Evolutionary conservation across 208 protist species (phyloP).

Genomic region (Novymonas esmeraldas): DNA sequence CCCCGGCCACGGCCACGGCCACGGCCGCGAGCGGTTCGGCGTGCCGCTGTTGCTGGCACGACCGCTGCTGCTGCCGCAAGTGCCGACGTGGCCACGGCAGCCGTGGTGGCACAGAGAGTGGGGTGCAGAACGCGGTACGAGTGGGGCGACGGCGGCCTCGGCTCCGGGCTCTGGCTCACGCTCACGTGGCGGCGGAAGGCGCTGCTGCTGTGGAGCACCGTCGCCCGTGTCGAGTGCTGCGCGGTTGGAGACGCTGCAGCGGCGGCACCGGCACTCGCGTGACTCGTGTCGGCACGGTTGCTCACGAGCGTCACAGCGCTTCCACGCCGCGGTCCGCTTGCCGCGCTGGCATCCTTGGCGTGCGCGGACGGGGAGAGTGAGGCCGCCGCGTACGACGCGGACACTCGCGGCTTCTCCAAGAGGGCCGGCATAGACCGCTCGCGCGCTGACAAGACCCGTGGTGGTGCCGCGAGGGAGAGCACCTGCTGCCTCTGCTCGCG

Average conservation of each 20-base stretch:
- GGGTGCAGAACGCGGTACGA: slow-evolving; percentile 1
- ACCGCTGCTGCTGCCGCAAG: no score
- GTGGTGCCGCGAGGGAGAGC: neutral
- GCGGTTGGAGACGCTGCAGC: neutral
- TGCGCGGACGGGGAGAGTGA: neutral
- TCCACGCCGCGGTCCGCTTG: neutral
- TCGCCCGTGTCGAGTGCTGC: neutral
- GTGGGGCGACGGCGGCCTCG: slow-evolving; percentile 12
- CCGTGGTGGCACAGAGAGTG: neutral
- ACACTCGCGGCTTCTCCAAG: neutral
- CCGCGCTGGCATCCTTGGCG: neutral
- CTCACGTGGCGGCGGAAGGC: neutral
- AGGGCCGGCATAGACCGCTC: slow-evolving; percentile 2
- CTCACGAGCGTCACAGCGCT: neutral
- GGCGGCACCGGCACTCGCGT: neutral
- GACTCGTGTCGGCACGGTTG: no score
- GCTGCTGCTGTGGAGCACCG: neutral
- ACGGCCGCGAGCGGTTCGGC: neutral
- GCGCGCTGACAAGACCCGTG: neutral
- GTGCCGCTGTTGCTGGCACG: neutral
- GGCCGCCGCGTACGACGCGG: neutral
- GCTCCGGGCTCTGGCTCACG: slow-evolving; percentile 29
- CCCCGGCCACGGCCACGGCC: no score
- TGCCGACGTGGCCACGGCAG: no score
- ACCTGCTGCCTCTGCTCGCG: slow-evolving; percentile 25